Conservation (phyloP, 345 rosid species). For the Eucalyptus curtisii region DNA sequence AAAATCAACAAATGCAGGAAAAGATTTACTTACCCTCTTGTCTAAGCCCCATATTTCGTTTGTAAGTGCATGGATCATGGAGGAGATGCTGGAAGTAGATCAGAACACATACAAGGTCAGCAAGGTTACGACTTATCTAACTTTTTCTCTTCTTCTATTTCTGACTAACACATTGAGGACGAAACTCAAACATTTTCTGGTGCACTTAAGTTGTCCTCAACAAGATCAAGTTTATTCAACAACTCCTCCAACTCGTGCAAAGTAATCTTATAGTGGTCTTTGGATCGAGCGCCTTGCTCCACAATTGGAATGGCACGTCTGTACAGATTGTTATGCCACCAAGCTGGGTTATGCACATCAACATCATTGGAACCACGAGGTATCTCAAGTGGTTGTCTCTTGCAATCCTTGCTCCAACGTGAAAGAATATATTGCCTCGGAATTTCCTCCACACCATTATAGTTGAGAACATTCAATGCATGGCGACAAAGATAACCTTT, state of each 20-base stretch:
- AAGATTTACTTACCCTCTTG: not conserved
- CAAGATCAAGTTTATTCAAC: slow-evolving; percentile 17
- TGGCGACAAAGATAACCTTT: slow-evolving; percentile 49
- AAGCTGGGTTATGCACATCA: slow-evolving; percentile 15
- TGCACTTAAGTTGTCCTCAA: slow-evolving; percentile 7
- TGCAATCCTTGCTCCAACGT: slow-evolving; percentile 30
- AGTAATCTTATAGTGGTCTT: slow-evolving; percentile 20
- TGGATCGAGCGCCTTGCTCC: slow-evolving; percentile 22
- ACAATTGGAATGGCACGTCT: slow-evolving; percentile 14
- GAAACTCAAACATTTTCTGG: not conserved
- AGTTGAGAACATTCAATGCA: slow-evolving; percentile 36
- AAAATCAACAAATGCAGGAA: not conserved
- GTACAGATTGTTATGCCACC: slow-evolving; percentile 15
- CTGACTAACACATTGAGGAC: not conserved
- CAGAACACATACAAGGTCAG: not conserved
- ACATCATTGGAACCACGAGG: slow-evolving; percentile 1
- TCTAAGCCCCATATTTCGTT: not conserved
- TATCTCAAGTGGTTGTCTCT: not conserved
- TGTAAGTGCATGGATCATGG: not conserved
- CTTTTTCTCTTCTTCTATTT: not conserved
- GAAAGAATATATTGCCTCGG: slow-evolving; percentile 27
- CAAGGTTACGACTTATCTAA: not conserved
- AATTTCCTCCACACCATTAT: slow-evolving; percentile 18
- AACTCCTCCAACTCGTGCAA: slow-evolving; percentile 28
- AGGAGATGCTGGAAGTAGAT: not conserved